Conservation (phyloP, 2,329 filamentous ascomycete species). For the Aureobasidium sp. region DNA sequence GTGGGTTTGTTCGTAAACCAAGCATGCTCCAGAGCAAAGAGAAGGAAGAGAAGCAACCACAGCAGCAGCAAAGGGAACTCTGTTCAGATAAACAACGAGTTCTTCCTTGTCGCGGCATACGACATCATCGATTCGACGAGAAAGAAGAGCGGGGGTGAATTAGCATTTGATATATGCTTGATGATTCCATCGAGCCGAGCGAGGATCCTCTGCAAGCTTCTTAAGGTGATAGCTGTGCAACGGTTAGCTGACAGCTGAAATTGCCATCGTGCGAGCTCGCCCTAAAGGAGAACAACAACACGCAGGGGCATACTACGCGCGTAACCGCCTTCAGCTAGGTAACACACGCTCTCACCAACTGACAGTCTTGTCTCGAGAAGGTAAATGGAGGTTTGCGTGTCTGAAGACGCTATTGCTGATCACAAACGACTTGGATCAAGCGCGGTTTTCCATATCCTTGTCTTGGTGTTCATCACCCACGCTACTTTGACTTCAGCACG, state of each 20-base stretch:
- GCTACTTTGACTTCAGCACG: background rate
- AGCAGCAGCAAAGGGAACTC: conserved; percentile 2
- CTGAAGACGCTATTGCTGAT: background rate
- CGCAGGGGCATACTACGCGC: background rate
- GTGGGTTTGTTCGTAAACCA: conserved; percentile 3
- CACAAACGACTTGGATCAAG: background rate
- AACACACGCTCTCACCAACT: too few relatives aligned
- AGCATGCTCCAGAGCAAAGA: conserved; percentile 8
- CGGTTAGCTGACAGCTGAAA: conserved; percentile 1
- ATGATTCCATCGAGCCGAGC: background rate
- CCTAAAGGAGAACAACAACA: background rate
- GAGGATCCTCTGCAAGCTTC: background rate
- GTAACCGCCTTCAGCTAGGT: background rate
- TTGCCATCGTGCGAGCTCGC: background rate
- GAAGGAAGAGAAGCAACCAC: background rate
- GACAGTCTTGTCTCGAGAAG: background rate
- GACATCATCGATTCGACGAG: background rate
- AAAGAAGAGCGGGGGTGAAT: background rate
- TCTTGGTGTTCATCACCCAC: background rate
- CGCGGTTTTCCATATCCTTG: background rate
- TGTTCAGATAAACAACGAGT: background rate
- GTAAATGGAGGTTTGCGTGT: background rate
- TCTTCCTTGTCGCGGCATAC: conserved; percentile 6
- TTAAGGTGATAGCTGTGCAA: background rate
- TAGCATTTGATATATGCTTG: background rate